phyloP scores from a whole-genome alignment of 345 rosid species.

The Euphorbia pulcherrima region DNA sequence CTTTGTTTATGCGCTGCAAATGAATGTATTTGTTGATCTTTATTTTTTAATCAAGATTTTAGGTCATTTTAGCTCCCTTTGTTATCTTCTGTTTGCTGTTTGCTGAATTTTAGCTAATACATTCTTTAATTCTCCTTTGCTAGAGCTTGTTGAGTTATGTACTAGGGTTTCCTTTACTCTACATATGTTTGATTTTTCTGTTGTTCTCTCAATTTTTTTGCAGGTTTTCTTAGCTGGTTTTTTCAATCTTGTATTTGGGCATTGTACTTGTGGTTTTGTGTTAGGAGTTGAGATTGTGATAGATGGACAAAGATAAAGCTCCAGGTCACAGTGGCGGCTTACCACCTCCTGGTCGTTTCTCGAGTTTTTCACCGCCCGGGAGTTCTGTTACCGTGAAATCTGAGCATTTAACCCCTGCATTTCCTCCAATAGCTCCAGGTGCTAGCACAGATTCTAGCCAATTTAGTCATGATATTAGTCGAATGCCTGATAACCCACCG shows the following conservation, averaged over 20 bases:
- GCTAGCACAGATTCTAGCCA: slow-evolving; percentile 43
- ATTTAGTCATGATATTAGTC: slow-evolving; percentile 73
- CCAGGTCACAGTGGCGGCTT: slow-evolving; percentile 46
- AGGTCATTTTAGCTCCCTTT: not conserved
- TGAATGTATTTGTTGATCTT: not conserved
- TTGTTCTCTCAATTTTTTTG: not conserved
- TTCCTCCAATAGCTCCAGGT: slow-evolving; percentile 41
- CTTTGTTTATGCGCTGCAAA: not conserved
- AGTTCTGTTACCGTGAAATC: slow-evolving; percentile 44
- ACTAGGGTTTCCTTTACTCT: not conserved
- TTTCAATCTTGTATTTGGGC: not conserved
- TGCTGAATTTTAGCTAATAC: not conserved
- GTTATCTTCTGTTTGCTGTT: not conserved
- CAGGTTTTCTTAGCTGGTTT: not conserved
- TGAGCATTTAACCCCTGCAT: slow-evolving; percentile 41
- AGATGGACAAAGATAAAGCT: slow-evolving; percentile 76
- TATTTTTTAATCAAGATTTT: too few relatives aligned
- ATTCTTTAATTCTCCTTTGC: not conserved
- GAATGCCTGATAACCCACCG: slow-evolving; percentile 79
- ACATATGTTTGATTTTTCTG: not conserved
- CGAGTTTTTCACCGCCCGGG: slow-evolving; percentile 45
- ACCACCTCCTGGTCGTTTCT: slow-evolving; percentile 53
- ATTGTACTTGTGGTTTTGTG: not conserved
- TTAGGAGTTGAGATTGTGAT: slow-evolving; percentile 9
- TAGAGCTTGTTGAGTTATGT: not conserved